Base-by-base conservation (phyloP, 2,329 filamentous ascomycete species). In the Trichoderma breve region DNA sequence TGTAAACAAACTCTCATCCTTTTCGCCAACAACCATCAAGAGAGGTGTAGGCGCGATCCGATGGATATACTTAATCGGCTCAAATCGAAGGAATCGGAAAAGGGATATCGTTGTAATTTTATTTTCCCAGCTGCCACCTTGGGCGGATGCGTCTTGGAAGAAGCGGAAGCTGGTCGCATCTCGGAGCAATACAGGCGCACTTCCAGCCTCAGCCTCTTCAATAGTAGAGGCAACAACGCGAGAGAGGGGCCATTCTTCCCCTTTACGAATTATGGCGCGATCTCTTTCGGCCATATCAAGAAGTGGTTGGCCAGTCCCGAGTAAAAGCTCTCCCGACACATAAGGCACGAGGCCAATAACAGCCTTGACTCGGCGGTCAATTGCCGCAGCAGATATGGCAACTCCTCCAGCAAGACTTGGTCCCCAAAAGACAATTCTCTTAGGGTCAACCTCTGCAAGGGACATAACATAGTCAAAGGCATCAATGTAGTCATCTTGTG, bases 401-500 rank as follows among this genome's bases (percentile, higher is more conserved):
- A 66, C 67, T 30, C 74, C 73, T n/a, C 74, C 74, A 0, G 74
- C 74, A 3, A 63, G 69, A 28, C 74, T 74, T 24, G 69, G 51
- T 12, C 74, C 74, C 73, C 74, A 75, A 60, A 70, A 73, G 4
- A 70, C 68, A 21, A 75, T 72, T 4, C 71, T 71, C 14, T 58
- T 21, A 14, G 70, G 6, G 34, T 75, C 73, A 55, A 75, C 73
- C 11, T 73, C 69, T 15, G 74, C 68, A 26, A 75, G 67, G 32
- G 71, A 71, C 5, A 15, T 60, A 11, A 65, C 74, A 34, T 73
- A 75, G 71, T 73, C 71, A 39, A 74, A 74, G 8, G 73, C 74
- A 30, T 74, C 74, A 36, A 68, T 53, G n/a, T 75, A 75, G 51
- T 71, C 70, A 4, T 75, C 74, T 34, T 74, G 71, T 32, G 60